Base-by-base conservation (phyloP, 192 early-diverging fungal genomes). In the Coemansia sp. region DNA sequence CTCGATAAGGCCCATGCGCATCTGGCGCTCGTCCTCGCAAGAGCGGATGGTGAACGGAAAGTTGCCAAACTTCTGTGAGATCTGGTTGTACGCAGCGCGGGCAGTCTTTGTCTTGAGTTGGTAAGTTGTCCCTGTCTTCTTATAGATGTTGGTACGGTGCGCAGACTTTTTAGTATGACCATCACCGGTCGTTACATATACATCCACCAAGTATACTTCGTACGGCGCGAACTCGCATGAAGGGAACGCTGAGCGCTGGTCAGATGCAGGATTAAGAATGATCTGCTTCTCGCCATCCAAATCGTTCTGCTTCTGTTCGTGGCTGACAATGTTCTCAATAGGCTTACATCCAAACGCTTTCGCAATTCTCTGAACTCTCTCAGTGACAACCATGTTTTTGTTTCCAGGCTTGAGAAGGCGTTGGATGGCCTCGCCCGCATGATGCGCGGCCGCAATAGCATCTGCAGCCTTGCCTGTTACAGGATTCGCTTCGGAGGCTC, bases 221-320 rank as follows among this genome's bases (percentile, higher is more conserved):
- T 84, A 75, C 63, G 81, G 81, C 68, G 88, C 84, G 74, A 88
- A 86, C 67, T 93, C 84, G 58, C 84, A 78, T 58, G 81, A 78
- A 61, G 90, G 76, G 67, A 88, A 86, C 51, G 91, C 87, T 68
- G 87, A 85, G 59, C 87, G 85, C 68, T 93, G 91, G 25, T 71
- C 78, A 55, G 89, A 86, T 56, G 82, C 86, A 30, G 96, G 95
- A 82, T 92, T 93, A 51, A 94, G 82, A 71, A 96, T 92, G 81
- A 98, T 96, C 73, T 91, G 87, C 83, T 97, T 97, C 65, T 88
- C 86, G 70, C 94, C 96, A 76, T 95, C 93, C 61, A 97, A 83
- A 60, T 89, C 84, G 82, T 96, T 91, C 64, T 90, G 86, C 77
- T 87, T 78, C 67, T 95, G 83, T 79, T 94, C 88, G 83, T 93